Evolutionary conservation across 257 asterid species (phyloP), one percentile per base, ranked within the genome.

Genomic region (Craterostigma plantagineum): DNA sequence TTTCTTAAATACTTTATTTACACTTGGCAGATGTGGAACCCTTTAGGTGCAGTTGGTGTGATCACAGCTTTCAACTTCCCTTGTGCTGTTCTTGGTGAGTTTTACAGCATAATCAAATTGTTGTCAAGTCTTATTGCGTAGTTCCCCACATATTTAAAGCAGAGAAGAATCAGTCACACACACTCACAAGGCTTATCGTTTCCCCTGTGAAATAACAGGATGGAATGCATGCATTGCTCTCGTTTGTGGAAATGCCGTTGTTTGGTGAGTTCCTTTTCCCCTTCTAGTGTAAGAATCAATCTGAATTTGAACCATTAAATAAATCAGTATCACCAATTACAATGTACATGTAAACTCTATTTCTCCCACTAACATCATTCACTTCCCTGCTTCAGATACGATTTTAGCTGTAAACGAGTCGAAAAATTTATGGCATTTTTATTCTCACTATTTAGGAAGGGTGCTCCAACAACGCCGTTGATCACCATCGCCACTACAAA

Each of bases 181-280:
- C 30, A 23, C 30, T 23, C 30, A 23, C 6, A 23, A 9, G 40
- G 14, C 8, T 9, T 36, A 36, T 9, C 11, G 4, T 9, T 12
- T 36, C 8, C 14, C 14, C 11, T 36, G 1, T 36, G 40, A 12
- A 10, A n/a, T n/a, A n/a, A 23, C 45, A 83, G 99, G 99, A 60
- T 90, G 99, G 99, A 90, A 90, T 57, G 96, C 96, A 35, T 90
- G 99, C 77, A 61, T 90, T 30, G 99, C 99, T 43, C 84, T 90
- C 18, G 99, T 90, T 51, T 90, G 99, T 9, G 99, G 99, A 55
- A 90, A 83, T 55, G 68, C 87, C 50, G 87, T 90, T 35, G 95
- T 90, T 60, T 90, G 99, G 99, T 90, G 56, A 72, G 79, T 59
- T 59, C 48, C 42, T 50, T 43, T 40, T 40, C 16, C 12, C 10